These are phyloP conservation scores for Colletotrichum falcatum DNA, from an alignment of 2,329 filamentous ascomycete genomes.

Conservation along the genomic window DNA sequence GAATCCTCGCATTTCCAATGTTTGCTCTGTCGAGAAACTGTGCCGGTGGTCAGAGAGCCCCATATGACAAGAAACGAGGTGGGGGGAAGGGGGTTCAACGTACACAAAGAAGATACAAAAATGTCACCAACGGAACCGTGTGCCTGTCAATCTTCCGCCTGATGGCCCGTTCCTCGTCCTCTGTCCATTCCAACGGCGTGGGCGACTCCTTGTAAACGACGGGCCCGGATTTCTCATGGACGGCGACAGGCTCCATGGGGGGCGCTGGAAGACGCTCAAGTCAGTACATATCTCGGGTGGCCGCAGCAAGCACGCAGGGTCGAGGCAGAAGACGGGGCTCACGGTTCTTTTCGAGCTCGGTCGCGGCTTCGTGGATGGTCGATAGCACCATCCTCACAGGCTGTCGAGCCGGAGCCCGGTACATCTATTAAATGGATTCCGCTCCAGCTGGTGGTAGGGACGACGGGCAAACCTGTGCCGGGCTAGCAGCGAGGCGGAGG, in stretches of 20 bases:
- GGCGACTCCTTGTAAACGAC: neutral
- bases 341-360: neutral
- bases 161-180: slow-evolving; percentile 61
- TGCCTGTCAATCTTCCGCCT: slow-evolving; percentile 65
- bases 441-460: neutral
- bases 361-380: slow-evolving; percentile 1
- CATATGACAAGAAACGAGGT: slow-evolving; percentile 18
- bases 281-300: neutral
- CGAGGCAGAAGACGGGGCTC: neutral
- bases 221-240: slow-evolving; percentile 4
- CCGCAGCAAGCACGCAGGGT: too few relatives aligned
- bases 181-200: slow-evolving; percentile 54
- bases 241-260: neutral
- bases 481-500: neutral
- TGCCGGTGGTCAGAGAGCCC: neutral
- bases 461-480: neutral
- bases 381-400: slow-evolving; percentile 13
- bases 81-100: slow-evolving; percentile 47
- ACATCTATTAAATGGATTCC: neutral
- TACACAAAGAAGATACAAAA: slow-evolving; percentile 66
- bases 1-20: slow-evolving; percentile 67
- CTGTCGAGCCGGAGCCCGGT: neutral
- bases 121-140: slow-evolving; percentile 63
- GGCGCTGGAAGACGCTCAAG: neutral
- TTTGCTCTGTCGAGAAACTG: slow-evolving; percentile 52